These are phyloP conservation scores for Juncus effusus DNA, from an alignment of 176 grass and related monocot genomes.

Conservation along the genomic window DNA sequence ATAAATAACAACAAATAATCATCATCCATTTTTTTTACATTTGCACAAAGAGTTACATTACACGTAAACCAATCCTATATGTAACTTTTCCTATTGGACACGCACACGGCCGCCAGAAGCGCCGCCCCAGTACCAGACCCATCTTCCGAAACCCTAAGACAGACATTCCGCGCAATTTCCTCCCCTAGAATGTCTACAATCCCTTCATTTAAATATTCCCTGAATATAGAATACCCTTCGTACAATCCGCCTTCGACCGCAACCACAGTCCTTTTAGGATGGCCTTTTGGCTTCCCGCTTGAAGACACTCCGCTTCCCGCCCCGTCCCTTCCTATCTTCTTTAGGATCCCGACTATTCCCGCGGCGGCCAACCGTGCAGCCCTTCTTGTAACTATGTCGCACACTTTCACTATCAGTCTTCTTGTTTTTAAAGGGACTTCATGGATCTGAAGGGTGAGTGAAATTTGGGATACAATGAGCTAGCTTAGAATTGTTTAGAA, in stretches of 20 bases:
- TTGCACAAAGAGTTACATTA: conserved; percentile 67
- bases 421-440: conserved; percentile 58
- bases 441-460: conserved; percentile 40
- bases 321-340: conserved; percentile 83
- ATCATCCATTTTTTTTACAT: conserved; percentile 82
- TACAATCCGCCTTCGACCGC: conserved; percentile 74
- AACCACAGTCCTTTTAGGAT: conserved; percentile 43
- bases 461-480: too few species aligned
- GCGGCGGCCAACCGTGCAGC: conserved; percentile 74
- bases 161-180: conserved; percentile 53
- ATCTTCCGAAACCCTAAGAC: conserved; percentile 54
- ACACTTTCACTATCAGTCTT: conserved; percentile 60
- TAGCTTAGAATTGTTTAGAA: too few species aligned
- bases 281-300: conserved; percentile 43
- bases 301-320: conserved; percentile 15
- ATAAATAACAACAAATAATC: conserved; percentile 74
- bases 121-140: conserved; percentile 66
- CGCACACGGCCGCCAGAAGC: conserved; percentile 61
- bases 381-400: conserved; percentile 57
- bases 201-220: conserved; percentile 66
- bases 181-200: conserved; percentile 82
- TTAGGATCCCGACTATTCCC: conserved; percentile 72
- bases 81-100: conserved; percentile 61
- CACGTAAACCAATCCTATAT: conserved; percentile 45
- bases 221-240: conserved; percentile 58